Evolutionary conservation across 129 eudicot species (phyloP).

Genomic region (Gnaphalium uliginosum): DNA sequence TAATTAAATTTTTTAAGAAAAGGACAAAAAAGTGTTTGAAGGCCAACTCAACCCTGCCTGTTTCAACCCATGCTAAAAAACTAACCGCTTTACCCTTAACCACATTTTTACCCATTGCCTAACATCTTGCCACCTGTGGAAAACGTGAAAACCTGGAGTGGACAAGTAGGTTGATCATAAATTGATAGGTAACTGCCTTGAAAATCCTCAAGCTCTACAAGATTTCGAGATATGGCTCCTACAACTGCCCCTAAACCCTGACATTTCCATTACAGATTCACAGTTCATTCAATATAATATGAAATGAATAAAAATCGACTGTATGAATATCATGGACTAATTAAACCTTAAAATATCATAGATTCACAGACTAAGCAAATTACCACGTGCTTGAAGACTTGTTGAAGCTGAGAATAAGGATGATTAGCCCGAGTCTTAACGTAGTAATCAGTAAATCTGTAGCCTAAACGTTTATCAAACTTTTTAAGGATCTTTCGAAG

Average conservation of each 20-base stretch:
- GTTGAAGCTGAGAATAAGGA: slow-evolving; percentile 97
- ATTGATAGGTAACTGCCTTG: slow-evolving; percentile 89
- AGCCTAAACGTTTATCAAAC: slow-evolving; percentile 89
- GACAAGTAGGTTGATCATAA: slow-evolving; percentile 88
- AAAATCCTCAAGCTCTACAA: slow-evolving; percentile 87
- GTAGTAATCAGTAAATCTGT: slow-evolving; percentile 82
- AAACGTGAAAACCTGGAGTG: slow-evolving; percentile 57
- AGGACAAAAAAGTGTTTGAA: not conserved
- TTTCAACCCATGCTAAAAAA: not conserved
- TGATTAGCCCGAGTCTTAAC: slow-evolving; percentile 93
- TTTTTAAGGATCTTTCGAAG: slow-evolving; percentile 94
- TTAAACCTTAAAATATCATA: not conserved
- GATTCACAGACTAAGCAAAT: slow-evolving; percentile 14
- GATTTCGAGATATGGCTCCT: slow-evolving; percentile 86
- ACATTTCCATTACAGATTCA: slow-evolving; percentile 22
- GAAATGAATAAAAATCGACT: not conserved
- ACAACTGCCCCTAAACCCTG: slow-evolving; percentile 98
- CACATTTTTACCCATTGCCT: slow-evolving; percentile 6
- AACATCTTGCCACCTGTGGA: not conserved
- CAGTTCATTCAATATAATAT: not conserved
- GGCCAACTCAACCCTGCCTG: slow-evolving; percentile 9
- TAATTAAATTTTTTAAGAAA: not conserved
- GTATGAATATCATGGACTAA: too few relatives aligned
- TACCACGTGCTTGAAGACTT: slow-evolving; percentile 97
- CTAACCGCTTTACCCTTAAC: not conserved